Evolutionary conservation across 2,329 filamentous ascomycete genomes (phyloP).

Genomic region (Paecilomyces dactylethromorphus): DNA sequence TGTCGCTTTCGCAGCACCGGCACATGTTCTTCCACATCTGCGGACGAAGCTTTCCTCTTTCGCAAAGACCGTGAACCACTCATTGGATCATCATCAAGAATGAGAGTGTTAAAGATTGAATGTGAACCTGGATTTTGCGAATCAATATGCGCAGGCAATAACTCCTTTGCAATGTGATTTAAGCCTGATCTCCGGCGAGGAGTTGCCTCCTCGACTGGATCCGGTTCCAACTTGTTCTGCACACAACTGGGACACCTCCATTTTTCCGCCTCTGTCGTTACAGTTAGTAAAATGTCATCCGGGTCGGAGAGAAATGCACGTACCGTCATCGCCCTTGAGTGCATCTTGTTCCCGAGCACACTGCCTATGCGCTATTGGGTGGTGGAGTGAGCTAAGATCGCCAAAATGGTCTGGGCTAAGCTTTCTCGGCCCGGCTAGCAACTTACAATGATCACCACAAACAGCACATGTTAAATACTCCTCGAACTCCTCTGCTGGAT

Average conservation of each 20-base stretch:
- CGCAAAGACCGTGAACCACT: constrained; percentile 72
- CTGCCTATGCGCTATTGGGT: constrained; percentile 73
- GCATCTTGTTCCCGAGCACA: constrained; percentile 70
- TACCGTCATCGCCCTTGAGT: constrained; percentile 59
- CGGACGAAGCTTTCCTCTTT: constrained; percentile 76
- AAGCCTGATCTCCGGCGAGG: constrained; percentile 50
- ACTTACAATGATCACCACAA: constrained; percentile 79
- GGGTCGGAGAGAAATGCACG: constrained; percentile 19
- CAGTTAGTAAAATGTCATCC: constrained; percentile 31
- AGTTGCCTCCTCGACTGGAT: constrained; percentile 14
- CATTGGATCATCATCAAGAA: constrained; percentile 64
- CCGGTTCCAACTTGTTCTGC: constrained; percentile 32
- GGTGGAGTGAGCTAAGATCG: constrained; percentile 34
- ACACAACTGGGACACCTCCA: constrained; percentile 60
- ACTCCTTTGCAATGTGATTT: constrained; percentile 62
- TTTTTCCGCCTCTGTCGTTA: constrained; percentile 47
- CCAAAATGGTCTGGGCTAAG: constrained; percentile 21
- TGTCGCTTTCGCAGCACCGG: constrained; percentile 44
- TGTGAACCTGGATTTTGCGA: constrained; percentile 62
- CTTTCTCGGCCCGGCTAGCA: constrained; percentile 16
- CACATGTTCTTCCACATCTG: constrained; percentile 46
- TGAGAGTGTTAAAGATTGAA: constrained; percentile 68
- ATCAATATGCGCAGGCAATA: constrained; percentile 63
- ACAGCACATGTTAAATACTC: constrained; percentile 67
- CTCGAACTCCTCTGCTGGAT: constrained; percentile 75